These are phyloP conservation scores for Funneliformis geosporum DNA, from an alignment of 192 early-diverging fungal genomes.

Conservation along the genomic window DNA sequence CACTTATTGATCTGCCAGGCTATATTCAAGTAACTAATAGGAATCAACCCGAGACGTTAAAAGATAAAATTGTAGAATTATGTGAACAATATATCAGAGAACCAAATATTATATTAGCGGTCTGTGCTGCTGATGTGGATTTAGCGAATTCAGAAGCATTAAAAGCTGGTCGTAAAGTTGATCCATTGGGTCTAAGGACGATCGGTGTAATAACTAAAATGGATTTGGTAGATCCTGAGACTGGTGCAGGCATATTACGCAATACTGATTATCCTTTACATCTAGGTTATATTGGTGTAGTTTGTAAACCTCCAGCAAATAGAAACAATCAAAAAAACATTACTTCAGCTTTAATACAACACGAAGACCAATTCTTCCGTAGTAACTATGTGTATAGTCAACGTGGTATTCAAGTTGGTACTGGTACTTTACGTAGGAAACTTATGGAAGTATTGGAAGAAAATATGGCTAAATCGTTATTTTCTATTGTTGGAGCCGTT, in stretches of 20 bases:
- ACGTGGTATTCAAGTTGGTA: conserved; percentile 78
- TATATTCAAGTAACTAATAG: conserved; percentile 85
- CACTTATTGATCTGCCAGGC: conserved; percentile 81
- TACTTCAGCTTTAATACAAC: conserved; percentile 53
- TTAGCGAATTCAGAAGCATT: conserved; percentile 85
- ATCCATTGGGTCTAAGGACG: conserved; percentile 77
- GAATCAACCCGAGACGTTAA: conserved; percentile 77
- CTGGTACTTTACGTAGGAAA: conserved; percentile 79
- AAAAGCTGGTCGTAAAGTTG: conserved; percentile 72
- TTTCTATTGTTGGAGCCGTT: conserved; percentile 88
- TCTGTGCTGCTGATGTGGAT: conserved; percentile 84
- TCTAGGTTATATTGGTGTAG: conserved; percentile 95
- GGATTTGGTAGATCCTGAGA: conserved; percentile 81
- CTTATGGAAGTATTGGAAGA: conserved; percentile 90
- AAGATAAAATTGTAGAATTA: conserved; percentile 76
- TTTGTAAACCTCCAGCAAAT: conserved; percentile 68
- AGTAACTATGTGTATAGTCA: conserved; percentile 58
- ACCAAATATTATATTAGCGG: conserved; percentile 84
- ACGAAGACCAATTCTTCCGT: conserved; percentile 60
- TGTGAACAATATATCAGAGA: conserved; percentile 81
- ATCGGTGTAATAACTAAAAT: conserved; percentile 88
- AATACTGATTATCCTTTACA: conserved; percentile 94
- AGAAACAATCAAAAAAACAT: conserved; percentile 46
- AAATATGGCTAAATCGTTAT: conserved; percentile 84
- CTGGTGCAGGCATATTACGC: conserved; percentile 76